Evolutionary conservation across 2,329 filamentous ascomycete genomes (phyloP).

Genomic region (Dothideomycetidae sp.): DNA sequence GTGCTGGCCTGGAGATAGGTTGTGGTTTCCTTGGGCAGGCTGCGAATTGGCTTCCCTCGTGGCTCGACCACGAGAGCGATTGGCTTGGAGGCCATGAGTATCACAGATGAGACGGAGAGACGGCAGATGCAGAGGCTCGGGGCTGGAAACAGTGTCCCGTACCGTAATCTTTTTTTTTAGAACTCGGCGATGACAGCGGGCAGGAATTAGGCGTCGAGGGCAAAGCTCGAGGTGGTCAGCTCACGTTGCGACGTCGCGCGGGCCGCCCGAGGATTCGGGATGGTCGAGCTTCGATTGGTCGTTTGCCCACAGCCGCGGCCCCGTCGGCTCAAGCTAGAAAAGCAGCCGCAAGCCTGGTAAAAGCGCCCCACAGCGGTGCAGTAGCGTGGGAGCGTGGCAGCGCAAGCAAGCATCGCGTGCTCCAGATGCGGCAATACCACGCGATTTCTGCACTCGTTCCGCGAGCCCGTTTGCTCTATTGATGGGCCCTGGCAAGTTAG

Average conservation of each 20-base stretch:
- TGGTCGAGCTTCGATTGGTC: not conserved
- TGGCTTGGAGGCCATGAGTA: conserved; percentile 30
- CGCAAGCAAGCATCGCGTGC: not conserved
- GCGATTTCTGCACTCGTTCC: not conserved
- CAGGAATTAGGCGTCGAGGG: no score
- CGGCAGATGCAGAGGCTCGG: no score
- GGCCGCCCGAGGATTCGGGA: not conserved
- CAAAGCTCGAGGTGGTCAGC: no score
- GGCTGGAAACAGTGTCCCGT: no score
- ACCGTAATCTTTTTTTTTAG: no score
- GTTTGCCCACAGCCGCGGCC: not conserved
- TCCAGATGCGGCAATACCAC: not conserved
- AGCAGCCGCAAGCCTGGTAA: no score
- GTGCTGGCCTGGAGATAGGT: conserved; percentile 38
- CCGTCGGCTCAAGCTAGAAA: no score
- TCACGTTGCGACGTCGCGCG: no score
- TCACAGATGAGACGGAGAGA: no score
- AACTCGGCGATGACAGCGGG: no score
- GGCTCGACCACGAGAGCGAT: conserved; percentile 32
- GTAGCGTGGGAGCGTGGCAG: not conserved
- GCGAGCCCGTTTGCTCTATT: not conserved
- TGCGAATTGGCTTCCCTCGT: conserved; percentile 46
- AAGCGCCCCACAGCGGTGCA: not conserved
- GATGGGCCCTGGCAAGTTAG: no score
- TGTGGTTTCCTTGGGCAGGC: conserved; percentile 42